Conservation (phyloP, 495 filamentous ascomycete species). For the Poronia punctata region DNA sequence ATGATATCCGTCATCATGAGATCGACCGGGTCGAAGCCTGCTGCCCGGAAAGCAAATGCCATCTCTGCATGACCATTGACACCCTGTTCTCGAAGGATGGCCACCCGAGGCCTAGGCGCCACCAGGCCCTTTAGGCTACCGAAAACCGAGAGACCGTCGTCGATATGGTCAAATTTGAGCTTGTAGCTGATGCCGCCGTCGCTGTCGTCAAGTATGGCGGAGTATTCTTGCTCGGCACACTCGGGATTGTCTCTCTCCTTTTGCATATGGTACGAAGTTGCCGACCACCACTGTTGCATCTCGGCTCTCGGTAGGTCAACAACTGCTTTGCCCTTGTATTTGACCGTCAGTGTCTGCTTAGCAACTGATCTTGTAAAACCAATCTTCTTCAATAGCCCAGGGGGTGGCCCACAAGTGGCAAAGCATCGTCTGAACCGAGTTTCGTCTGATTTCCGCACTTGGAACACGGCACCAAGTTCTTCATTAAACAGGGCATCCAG, state of each 20-base stretch:
- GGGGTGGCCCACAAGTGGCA: slow-evolving; percentile 82
- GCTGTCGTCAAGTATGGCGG: slow-evolving; percentile 62
- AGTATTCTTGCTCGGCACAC: slow-evolving; percentile 82
- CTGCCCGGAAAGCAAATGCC: slow-evolving; percentile 88
- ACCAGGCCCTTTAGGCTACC: slow-evolving; percentile 55
- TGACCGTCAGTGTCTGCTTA: slow-evolving; percentile 77
- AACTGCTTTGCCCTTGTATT: slow-evolving; percentile 58
- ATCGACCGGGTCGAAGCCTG: slow-evolving; percentile 86
- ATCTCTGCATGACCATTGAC: slow-evolving; percentile 95
- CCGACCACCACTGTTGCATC: slow-evolving; percentile 84
- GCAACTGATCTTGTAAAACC: slow-evolving; percentile 58
- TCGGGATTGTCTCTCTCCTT: slow-evolving; percentile 79
- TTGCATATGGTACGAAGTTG: slow-evolving; percentile 87
- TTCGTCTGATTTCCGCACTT: slow-evolving; percentile 78
- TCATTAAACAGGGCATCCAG: slow-evolving; percentile 85
- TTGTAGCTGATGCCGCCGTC: slow-evolving; percentile 85
- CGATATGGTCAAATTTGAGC: slow-evolving; percentile 73
- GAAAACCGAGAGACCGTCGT: slow-evolving; percentile 55
- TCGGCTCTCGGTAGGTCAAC: slow-evolving; percentile 60
- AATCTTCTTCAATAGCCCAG: slow-evolving; percentile 72
- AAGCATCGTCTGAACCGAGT: slow-evolving; percentile 83
- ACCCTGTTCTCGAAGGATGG: slow-evolving; percentile 91
- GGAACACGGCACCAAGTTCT: slow-evolving; percentile 95
- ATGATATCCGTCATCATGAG: slow-evolving; percentile 97
- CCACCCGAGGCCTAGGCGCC: slow-evolving; percentile 71